phyloP scores from a whole-genome alignment of 2,329 filamentous ascomycete genomes.

The Leptographium procerum region DNA sequence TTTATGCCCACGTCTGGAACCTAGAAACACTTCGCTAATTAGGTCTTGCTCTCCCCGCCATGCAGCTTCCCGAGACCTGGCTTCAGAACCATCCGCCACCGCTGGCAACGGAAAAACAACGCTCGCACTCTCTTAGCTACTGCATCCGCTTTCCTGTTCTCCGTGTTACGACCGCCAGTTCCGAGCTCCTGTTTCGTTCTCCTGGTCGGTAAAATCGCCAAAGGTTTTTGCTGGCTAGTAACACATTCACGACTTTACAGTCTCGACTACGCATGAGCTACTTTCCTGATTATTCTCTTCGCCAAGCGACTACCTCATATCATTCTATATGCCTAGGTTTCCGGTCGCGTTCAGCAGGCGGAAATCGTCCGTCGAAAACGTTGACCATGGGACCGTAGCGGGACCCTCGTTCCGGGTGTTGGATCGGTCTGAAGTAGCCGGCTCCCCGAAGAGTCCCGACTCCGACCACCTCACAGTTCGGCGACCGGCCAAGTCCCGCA shows the following conservation, averaged over 20 bases:
- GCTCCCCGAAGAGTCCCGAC: constrained; percentile 37
- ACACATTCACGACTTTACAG: neutral
- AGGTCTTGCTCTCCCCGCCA: constrained; percentile 14
- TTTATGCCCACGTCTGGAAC: neutral
- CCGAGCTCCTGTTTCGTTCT: neutral
- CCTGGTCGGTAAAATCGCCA: neutral
- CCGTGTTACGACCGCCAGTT: neutral
- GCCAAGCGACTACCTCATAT: constrained; percentile 1
- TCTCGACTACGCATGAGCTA: neutral
- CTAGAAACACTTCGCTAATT: constrained; percentile 17
- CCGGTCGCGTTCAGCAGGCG: constrained; percentile 47
- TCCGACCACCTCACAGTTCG: constrained; percentile 30
- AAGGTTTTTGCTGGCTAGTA: neutral
- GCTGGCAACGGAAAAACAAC: neutral
- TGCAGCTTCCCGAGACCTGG: constrained; percentile 24
- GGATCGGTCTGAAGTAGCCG: constrained; percentile 36
- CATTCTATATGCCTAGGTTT: constrained; percentile 50
- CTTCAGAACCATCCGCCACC: constrained; percentile 5
- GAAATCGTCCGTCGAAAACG: constrained; percentile 46
- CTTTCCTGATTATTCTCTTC: neutral
- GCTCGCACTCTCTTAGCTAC: neutral
- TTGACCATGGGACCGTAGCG: constrained; percentile 38
- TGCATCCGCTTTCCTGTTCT: neutral
- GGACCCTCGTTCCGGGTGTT: constrained; percentile 47
- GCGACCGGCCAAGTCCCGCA: constrained; percentile 23